Evolutionary conservation across 768 basidiomycete genomes (phyloP).

Genomic region (Cystofilobasidium capitatum): DNA sequence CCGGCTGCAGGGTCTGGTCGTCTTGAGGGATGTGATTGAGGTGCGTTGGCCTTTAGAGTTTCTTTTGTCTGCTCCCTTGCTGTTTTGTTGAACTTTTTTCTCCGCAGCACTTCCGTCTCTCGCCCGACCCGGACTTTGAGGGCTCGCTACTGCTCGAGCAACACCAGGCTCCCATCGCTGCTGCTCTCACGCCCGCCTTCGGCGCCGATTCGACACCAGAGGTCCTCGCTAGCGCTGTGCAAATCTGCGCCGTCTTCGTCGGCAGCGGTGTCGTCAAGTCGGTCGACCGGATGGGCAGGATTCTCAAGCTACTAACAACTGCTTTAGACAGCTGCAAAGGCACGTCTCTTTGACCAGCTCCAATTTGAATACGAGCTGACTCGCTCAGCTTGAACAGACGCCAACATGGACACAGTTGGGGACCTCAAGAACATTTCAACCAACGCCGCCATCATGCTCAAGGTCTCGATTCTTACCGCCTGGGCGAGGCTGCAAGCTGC

Average conservation of each 20-base stretch:
- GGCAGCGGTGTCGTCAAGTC: slow-evolving; percentile 92
- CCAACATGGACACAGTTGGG: slow-evolving; percentile 73
- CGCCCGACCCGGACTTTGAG: slow-evolving; percentile 87
- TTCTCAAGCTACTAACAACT: slow-evolving; percentile 74
- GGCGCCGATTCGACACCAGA: slow-evolving; percentile 92
- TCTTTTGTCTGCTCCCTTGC: neutral
- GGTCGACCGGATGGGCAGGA: slow-evolving; percentile 81
- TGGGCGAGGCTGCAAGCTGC: slow-evolving; percentile 90
- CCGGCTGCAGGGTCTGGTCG: slow-evolving; percentile 75
- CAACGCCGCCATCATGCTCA: slow-evolving; percentile 88
- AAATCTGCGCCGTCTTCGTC: slow-evolving; percentile 89
- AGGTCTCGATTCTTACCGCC: slow-evolving; percentile 82
- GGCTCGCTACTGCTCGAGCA: slow-evolving; percentile 86
- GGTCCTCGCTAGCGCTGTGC: slow-evolving; percentile 80
- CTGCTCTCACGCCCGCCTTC: slow-evolving; percentile 92
- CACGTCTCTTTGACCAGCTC: slow-evolving; percentile 37
- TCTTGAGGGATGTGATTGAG: slow-evolving; percentile 84
- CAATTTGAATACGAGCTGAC: neutral
- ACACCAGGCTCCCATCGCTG: slow-evolving; percentile 95
- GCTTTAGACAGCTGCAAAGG: slow-evolving; percentile 86
- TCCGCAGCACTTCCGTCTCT: slow-evolving; percentile 64
- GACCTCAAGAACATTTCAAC: slow-evolving; percentile 78
- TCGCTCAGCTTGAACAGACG: slow-evolving; percentile 46
- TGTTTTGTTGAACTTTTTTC: neutral
- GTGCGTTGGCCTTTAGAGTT: slow-evolving; percentile 40